phyloP scores from a whole-genome alignment of 306 rosid genomes.

The Vigna unguiculata region DNA sequence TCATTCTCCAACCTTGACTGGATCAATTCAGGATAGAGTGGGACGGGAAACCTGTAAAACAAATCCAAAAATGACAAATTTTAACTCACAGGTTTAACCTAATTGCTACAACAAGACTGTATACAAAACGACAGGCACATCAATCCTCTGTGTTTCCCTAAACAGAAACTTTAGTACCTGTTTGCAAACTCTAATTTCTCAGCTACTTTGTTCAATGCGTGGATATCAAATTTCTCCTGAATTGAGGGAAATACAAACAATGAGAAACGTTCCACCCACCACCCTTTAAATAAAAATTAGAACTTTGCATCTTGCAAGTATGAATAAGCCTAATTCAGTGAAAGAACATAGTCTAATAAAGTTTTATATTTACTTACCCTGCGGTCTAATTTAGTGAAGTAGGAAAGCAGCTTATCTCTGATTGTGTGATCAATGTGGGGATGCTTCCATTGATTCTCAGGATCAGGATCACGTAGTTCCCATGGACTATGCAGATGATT shows the following conservation, averaged over 20 bases:
- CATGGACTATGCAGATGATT: conserved; percentile 80
- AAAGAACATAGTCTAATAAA: neutral
- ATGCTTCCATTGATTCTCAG: conserved; percentile 56
- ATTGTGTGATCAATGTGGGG: conserved; percentile 65
- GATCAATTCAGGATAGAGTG: conserved; percentile 73
- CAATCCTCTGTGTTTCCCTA: conserved; percentile 17
- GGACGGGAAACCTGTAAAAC: conserved; percentile 70
- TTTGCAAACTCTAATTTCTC: conserved; percentile 65
- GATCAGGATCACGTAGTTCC: conserved; percentile 76
- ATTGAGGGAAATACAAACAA: conserved; percentile 18
- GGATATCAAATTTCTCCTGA: conserved; percentile 62
- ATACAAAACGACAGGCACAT: conserved; percentile 15
- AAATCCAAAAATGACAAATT: conserved; percentile 40
- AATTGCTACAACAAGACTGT: conserved; percentile 25
- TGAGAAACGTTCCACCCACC: conserved; percentile 20
- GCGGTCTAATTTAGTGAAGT: conserved; percentile 59
- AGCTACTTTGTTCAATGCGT: conserved; percentile 64
- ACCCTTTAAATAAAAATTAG: neutral
- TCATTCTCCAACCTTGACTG: conserved; percentile 62
- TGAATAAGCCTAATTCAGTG: conserved; percentile 17
- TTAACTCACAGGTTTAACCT: conserved; percentile 15
- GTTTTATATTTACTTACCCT: conserved; percentile 50
- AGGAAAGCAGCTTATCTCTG: conserved; percentile 71
- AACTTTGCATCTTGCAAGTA: neutral
- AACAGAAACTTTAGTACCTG: conserved; percentile 60